A percentile compares a stretch with the other conserved stretches of the same genome.
Evolutionary conservation across 768 basidiomycete genomes (phyloP).

Genomic region (Russula virescens): DNA sequence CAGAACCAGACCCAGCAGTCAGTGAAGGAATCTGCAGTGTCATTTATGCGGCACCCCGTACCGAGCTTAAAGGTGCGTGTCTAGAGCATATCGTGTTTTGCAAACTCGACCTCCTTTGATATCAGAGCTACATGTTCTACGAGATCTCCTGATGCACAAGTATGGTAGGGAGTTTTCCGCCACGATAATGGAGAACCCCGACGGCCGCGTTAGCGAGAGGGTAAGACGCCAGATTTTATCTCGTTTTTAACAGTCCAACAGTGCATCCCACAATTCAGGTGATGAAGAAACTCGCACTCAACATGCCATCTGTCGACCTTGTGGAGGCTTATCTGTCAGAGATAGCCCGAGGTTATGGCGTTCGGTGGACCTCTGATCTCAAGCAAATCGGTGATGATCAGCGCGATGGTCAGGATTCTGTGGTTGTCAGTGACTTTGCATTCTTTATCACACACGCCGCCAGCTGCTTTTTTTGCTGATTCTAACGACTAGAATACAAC

Average conservation of each 20-base stretch:
- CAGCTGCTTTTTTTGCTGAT: background rate
- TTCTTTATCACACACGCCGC: background rate
- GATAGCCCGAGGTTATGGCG: constrained; percentile 83
- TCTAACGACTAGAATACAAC: background rate
- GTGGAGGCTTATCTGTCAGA: constrained; percentile 87
- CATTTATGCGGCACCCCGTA: constrained; percentile 87
- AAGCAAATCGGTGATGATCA: constrained; percentile 26
- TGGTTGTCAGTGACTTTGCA: constrained; percentile 32
- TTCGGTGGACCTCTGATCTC: constrained; percentile 53
- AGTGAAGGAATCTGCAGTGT: constrained; percentile 83
- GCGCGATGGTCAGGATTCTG: constrained; percentile 29
- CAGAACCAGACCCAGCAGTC: constrained; percentile 83
- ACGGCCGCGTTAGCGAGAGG: constrained; percentile 75
- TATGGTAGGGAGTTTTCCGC: constrained; percentile 87
- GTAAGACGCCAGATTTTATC: constrained; percentile 38
- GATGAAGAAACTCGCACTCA: constrained; percentile 61
- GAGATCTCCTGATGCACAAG: constrained; percentile 95
- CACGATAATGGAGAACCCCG: constrained; percentile 80
- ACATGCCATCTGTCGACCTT: constrained; percentile 64
- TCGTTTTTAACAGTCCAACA: background rate
- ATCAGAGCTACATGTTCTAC: constrained; percentile 79
- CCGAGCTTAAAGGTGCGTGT: constrained; percentile 73
- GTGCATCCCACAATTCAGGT: constrained; percentile 42
- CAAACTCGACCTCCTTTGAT: background rate
- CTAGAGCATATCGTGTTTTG: background rate